Conservation (phyloP, 495 filamentous ascomycete species). For the Tuber borchii region DNA sequence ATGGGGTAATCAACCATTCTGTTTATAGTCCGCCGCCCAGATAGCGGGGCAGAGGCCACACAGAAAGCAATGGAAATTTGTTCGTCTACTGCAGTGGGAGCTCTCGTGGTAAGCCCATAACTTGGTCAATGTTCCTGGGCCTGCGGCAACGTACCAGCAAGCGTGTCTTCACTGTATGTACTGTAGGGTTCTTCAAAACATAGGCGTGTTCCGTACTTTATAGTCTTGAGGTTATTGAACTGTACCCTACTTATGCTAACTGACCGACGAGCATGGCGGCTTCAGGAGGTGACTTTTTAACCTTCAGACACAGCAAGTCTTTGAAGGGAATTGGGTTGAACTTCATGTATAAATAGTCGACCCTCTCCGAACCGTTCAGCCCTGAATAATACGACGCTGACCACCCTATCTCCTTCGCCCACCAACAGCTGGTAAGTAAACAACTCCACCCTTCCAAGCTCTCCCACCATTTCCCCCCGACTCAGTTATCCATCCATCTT, state of each 20-base stretch:
- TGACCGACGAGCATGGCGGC: too few species aligned
- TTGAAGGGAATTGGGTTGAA: background rate
- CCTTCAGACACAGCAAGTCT: background rate
- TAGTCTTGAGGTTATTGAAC: too few species aligned
- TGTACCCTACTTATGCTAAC: too few species aligned
- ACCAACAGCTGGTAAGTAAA: constrained; percentile 21
- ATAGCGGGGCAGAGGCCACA: background rate
- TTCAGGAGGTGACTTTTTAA: too few species aligned
- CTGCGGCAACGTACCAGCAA: background rate
- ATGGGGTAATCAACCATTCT: background rate
- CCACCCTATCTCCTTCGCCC: constrained; percentile 29
- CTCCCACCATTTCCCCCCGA: constrained; percentile 11
- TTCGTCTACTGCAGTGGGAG: background rate
- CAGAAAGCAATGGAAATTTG: background rate
- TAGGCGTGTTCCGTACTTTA: background rate
- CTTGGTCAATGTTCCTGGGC: background rate
- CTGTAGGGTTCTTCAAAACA: background rate
- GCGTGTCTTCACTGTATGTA: background rate
- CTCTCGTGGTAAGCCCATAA: background rate
- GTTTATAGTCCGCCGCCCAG: background rate
- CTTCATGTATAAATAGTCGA: constrained; percentile 31
- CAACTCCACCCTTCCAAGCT: constrained; percentile 11
- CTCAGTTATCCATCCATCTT: constrained; percentile 4
- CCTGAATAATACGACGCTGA: constrained; percentile 11
- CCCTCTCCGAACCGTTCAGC: constrained; percentile 3